Evolutionary conservation across 306 rosid species (phyloP).

Genomic region (Medicago truncatula): DNA sequence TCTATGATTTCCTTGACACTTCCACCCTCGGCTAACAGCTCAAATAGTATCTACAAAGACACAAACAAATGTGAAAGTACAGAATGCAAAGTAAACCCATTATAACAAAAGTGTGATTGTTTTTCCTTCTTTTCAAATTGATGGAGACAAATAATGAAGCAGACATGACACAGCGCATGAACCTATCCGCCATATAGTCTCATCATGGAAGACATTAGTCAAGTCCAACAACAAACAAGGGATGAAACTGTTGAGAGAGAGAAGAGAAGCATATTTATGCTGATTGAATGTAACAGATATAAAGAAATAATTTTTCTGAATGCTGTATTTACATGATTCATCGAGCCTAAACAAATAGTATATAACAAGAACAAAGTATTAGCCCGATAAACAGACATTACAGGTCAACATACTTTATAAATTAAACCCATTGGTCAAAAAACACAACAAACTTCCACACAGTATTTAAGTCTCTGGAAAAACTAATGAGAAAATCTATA

Average conservation of each 20-base stretch:
- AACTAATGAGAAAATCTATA: not conserved
- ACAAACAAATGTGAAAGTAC: conserved; percentile 25
- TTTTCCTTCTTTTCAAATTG: conserved; percentile 33
- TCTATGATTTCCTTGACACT: conserved; percentile 78
- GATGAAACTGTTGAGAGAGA: not conserved
- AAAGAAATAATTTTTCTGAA: not conserved
- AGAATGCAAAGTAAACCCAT: conserved; percentile 13
- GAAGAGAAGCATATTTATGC: no score
- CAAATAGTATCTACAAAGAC: conserved; percentile 74
- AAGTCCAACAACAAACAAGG: conserved; percentile 8
- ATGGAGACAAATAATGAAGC: conserved; percentile 11
- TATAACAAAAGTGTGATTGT: conserved; percentile 14
- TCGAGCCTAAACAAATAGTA: not conserved
- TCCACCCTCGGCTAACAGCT: conserved; percentile 90
- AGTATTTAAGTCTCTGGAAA: not conserved
- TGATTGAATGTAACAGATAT: not conserved
- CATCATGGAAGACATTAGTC: conserved; percentile 1
- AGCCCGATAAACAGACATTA: no score
- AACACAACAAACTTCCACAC: conserved; percentile 13
- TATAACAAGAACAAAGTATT: not conserved
- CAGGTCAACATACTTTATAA: no score
- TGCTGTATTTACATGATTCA: not conserved
- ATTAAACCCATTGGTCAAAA: not conserved
- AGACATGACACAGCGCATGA: conserved; percentile 4
- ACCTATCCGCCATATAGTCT: conserved; percentile 12